Evolutionary conservation across 257 asterid genomes (phyloP), one percentile per base, ranked within the genome.

Genomic region (Craterostigma plantagineum): DNA sequence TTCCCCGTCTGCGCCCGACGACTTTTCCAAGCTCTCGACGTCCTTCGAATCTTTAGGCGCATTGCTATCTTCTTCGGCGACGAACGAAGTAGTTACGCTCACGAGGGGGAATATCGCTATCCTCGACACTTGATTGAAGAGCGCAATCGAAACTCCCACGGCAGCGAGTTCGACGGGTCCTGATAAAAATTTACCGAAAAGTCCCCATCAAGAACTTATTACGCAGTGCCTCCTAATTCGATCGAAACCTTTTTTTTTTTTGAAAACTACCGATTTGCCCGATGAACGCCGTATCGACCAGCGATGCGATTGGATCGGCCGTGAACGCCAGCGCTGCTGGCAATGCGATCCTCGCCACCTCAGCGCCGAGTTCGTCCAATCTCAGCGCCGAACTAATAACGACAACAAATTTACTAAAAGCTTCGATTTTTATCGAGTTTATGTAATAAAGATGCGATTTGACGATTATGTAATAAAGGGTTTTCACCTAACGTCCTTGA

Each of bases 51-150:
- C 61, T 8, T 10, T 41, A 6, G 55, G 53, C 45, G 39, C 50
- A 18, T 49, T 43, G 45, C n/a, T n/a, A n/a, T 73, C 78, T 59
- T 73, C 83, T 56, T 69, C 83, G 16, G 83, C 83, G 33, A 73
- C 83, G 54, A 66, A 63, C n/a, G 83, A 73, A 34, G 83, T 73
- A 11, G 75, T 73, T 9, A 73, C 53, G 34, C 78, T 74, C 36
- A 70, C 79, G 10, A 74, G 76, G n/a, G 83, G 83, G 54, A 74
- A 64, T 33, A 74, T 67, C 11, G 83, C 71, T 38, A 74, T 45
- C 55, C 64, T 74, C 16, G 79, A 66, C 34, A 58, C 73, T 66
- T 70, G 83, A 56, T 74, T 74, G n/a, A 74, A 45, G 9, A 74
- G 14, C 16, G 76, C 79, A 46, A 74, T 70, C 7, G 83, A 65